A percentile compares a stretch with the other conserved stretches of the same genome.
Evolutionary conservation across 164 flowering plant species (phyloP).

Genomic region (Vitis amurensis): DNA sequence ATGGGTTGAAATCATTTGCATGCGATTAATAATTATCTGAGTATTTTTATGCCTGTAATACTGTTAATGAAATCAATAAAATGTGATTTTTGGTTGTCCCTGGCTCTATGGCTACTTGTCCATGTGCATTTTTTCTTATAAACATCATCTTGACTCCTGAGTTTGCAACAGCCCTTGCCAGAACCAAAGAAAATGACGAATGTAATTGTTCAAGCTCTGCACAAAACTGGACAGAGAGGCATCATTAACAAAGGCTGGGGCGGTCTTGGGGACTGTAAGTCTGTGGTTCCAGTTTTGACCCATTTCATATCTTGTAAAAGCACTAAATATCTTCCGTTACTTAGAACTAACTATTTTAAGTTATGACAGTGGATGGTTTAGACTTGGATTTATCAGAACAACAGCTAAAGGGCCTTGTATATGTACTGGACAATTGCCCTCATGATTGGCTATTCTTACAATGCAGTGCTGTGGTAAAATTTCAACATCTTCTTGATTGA

Average conservation of each 20-base stretch:
- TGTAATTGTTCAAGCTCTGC: conserved; percentile 53
- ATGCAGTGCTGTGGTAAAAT: conserved; percentile 59
- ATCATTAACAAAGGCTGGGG: conserved; percentile 80
- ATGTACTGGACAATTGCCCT: conserved; percentile 59
- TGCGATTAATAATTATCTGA: no score
- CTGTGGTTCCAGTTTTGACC: neutral
- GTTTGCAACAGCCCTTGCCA: conserved; percentile 48
- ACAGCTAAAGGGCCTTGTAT: conserved; percentile 50
- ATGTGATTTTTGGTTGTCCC: no score
- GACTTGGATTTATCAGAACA: conserved; percentile 32
- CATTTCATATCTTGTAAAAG: neutral
- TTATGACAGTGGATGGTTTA: neutral
- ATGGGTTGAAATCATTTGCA: no score
- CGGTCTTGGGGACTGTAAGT: conserved; percentile 61
- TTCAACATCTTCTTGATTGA: neutral
- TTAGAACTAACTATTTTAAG: neutral
- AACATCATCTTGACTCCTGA: neutral
- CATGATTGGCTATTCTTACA: conserved; percentile 64
- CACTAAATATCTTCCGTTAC: neutral
- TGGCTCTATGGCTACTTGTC: no score
- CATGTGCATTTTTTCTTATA: neutral
- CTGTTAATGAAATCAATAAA: no score
- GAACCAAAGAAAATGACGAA: conserved; percentile 59
- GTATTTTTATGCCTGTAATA: no score
- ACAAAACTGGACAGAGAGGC: conserved; percentile 56